Evolutionary conservation across 371 early-diverging fungal genomes (phyloP).

Genomic region (Saksenaea oblongispora): DNA sequence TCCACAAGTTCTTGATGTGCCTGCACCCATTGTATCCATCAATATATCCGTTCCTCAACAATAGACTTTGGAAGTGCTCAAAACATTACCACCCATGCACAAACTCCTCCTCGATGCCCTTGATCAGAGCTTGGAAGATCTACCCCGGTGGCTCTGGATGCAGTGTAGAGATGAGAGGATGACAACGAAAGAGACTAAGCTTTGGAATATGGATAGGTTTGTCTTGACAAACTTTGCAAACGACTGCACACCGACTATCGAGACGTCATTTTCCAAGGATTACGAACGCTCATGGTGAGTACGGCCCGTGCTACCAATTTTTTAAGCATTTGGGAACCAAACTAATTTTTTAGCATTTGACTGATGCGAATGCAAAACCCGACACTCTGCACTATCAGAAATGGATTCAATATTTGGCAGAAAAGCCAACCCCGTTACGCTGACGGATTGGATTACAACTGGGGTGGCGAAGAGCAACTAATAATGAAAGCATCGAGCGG

Average conservation of each 20-base stretch:
- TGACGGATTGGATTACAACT: background rate
- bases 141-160: no score
- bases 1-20: background rate
- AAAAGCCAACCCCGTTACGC: background rate
- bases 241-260: no score
- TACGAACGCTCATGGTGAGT: background rate
- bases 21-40: background rate
- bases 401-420: background rate
- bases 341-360: background rate
- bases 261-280: no score
- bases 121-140: background rate
- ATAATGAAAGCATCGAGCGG: background rate
- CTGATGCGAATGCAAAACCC: background rate
- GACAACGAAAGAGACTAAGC: no score
- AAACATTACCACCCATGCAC: background rate
- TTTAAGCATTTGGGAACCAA: background rate
- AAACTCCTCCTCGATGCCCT: background rate
- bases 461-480: background rate
- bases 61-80: background rate
- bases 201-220: no score
- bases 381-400: background rate
- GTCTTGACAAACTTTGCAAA: no score
- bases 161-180: no score
- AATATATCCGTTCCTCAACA: background rate
- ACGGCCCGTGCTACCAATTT: background rate